Conservation (phyloP, 2,329 filamentous ascomycete genomes). For the Lecanosticta acicola region DNA sequence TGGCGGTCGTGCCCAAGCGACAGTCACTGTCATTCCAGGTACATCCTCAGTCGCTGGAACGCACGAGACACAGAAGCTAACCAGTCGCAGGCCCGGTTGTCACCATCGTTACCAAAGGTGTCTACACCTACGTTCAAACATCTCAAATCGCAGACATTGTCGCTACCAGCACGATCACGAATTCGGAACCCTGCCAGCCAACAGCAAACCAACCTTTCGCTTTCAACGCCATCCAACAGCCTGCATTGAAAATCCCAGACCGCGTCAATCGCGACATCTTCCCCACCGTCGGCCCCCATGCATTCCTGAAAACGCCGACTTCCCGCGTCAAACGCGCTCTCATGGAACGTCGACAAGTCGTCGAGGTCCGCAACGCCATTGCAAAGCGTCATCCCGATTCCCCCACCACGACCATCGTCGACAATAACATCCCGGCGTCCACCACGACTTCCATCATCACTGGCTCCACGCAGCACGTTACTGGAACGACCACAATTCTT, state of each 20-base stretch:
- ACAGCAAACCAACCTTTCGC: no score
- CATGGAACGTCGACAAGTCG: not conserved
- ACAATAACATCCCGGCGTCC: not conserved
- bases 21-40: not conserved
- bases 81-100: constrained; percentile 3
- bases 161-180: not conserved
- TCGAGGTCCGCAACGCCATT: not conserved
- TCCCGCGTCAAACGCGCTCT: not conserved
- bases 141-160: not conserved
- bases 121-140: not conserved
- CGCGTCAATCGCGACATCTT: not conserved
- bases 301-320: constrained; percentile 2
- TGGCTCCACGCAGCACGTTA: not conserved
- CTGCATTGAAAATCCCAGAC: not conserved
- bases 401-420: not conserved
- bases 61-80: not conserved
- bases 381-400: not conserved
- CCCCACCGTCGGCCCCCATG: constrained; percentile 11
- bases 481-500: not conserved
- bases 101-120: not conserved
- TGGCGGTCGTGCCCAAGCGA: not conserved
- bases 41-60: not conserved
- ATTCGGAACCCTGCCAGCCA: not conserved
- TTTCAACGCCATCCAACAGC: no score
- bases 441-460: not conserved